Percentiles rank a stretch among this genome's conserved stretches.
Evolutionary conservation across 1,139 yeast species (phyloP).

Genomic region (Sugiyamaella novakii): DNA sequence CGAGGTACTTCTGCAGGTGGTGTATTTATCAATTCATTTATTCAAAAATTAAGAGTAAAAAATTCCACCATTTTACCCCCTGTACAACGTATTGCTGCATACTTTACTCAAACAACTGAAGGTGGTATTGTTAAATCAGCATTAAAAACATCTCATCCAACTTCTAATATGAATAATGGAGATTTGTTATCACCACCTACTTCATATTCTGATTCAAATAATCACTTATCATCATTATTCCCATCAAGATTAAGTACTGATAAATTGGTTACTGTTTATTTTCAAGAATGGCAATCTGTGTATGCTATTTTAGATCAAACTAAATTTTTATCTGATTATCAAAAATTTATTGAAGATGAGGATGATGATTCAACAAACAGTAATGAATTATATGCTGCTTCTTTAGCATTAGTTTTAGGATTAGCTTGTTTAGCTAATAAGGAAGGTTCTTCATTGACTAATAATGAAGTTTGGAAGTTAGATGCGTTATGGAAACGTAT

Average conservation of each 20-base stretch:
- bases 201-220: constrained; percentile 10
- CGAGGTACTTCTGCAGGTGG: constrained; percentile 43
- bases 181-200: constrained; percentile 19
- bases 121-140: constrained; percentile 15
- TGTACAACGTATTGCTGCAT: constrained; percentile 26
- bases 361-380: constrained; percentile 16
- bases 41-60: constrained; percentile 35
- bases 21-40: constrained; percentile 36
- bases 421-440: constrained; percentile 35
- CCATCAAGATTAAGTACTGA: constrained; percentile 41
- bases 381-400: constrained; percentile 44
- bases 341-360: constrained; percentile 42
- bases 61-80: constrained; percentile 31
- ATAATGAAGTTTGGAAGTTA: constrained; percentile 13
- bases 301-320: constrained; percentile 71
- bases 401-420: constrained; percentile 50
- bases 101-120: constrained; percentile 23
- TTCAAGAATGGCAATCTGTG: constrained; percentile 76
- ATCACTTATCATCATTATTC: constrained; percentile 19
- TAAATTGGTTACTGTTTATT: constrained; percentile 50
- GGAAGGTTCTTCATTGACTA: constrained; percentile 17
- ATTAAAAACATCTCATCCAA: constrained; percentile 18
- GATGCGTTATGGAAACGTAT: constrained; percentile 17
- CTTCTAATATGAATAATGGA: constrained; percentile 12
- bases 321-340: constrained; percentile 61